phyloP scores from a whole-genome alignment of 2,329 filamentous ascomycete species.

The Monilinia polystroma region DNA sequence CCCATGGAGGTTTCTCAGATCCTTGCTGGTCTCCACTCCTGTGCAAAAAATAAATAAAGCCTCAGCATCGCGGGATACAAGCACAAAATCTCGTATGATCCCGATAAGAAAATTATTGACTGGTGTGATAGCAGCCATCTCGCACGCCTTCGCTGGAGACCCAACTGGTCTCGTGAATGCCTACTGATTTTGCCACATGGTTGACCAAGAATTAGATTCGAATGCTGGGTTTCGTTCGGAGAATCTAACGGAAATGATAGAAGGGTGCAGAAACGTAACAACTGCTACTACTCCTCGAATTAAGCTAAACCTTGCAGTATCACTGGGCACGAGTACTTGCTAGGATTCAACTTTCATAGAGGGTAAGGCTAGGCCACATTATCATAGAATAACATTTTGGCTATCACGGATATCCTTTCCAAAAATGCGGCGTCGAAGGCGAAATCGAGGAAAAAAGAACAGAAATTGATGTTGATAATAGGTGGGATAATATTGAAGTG shows the following conservation, averaged over 20 bases:
- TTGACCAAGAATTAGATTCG: background rate
- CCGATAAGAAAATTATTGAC: background rate
- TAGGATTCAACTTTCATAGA: background rate
- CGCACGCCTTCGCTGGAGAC: conserved; percentile 13
- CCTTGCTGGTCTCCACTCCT: background rate
- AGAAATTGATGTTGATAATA: background rate
- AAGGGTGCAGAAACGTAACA: background rate
- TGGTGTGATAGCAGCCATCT: conserved; percentile 5
- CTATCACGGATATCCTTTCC: background rate
- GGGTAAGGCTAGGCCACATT: background rate
- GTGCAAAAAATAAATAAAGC: background rate
- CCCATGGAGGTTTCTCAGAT: background rate
- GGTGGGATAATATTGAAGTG: background rate
- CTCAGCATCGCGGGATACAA: background rate
- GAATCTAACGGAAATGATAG: background rate
- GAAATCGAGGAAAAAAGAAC: background rate
- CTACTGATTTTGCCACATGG: background rate
- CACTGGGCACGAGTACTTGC: background rate
- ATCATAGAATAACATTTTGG: background rate
- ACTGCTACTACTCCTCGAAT: background rate
- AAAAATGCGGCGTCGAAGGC: background rate
- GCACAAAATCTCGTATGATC: background rate
- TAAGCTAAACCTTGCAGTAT: background rate
- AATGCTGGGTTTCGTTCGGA: background rate
- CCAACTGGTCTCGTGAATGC: background rate